Evolutionary conservation across 495 filamentous ascomycete species (phyloP), one percentile per base, ranked within the genome.

Genomic region (Jackrogersella minutella): DNA sequence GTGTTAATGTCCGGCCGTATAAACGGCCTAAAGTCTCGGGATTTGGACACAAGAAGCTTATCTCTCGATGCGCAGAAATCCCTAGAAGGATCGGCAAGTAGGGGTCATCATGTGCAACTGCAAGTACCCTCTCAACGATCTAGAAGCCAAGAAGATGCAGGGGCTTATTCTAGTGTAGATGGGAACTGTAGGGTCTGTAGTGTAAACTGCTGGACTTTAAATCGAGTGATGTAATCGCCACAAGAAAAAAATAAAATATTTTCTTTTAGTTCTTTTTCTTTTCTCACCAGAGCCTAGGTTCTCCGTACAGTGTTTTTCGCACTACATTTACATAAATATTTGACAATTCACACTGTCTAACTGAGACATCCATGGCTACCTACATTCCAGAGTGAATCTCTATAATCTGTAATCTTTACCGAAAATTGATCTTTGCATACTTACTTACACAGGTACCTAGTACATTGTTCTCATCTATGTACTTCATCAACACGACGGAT

Each of bases 221-320:
- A 22, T 50, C 24, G 13, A 60, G 47, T 69, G 50, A 64, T 61
- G 56, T 64, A 64, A 64, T 64, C 24, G 56, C 66, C 56, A 69
- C 56, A 17, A 59, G 36, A 53, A 17, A 16, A 39, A 56, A 62
- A 63, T 53, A 43, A 43, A 43, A 43, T 16, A 60, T 43, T 64
- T 69, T 60, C 30, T 26, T 19, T 3, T 7, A 40, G 9, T 17
- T 24, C 22, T 34, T 33, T 39, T 30, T 5, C 3, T 22, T 31
- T 33, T 33, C 22, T 7, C 1, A 36, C n/a, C n/a, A n/a, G n/a
- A n/a, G n/a, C n/a, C n/a, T n/a, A n/a, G n/a, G n/a, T 30, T 50
- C 54, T 43, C 59, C 65, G 60, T 64, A 69, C 66, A 69, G 60
- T 68, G 26, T 56, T 34, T 17, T 8, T n/a, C 2, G 6, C 0